phyloP scores from a whole-genome alignment of 257 asterid genomes.

The Nicotiana obtusifolia region DNA sequence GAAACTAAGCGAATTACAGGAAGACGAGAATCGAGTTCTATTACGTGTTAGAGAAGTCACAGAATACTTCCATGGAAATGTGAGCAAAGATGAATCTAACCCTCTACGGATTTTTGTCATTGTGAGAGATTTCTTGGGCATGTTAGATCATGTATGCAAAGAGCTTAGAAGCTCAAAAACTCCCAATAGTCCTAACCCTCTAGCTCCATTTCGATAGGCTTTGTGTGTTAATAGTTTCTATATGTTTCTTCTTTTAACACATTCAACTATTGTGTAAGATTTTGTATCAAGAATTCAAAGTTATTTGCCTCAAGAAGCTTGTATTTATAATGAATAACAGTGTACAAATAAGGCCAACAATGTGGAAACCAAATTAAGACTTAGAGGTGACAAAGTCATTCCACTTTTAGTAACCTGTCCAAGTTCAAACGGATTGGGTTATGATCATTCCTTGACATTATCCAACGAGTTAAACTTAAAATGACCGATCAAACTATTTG shows the following conservation, averaged over 20 bases:
- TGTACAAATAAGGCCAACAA: background rate
- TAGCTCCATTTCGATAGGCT: conserved; percentile 63
- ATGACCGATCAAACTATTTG: background rate
- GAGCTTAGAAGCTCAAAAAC: conserved; percentile 62
- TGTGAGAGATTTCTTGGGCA: conserved; percentile 80
- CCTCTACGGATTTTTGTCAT: conserved; percentile 78
- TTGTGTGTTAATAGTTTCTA: conserved; percentile 27
- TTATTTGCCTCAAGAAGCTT: background rate
- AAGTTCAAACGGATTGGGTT: background rate
- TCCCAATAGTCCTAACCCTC: conserved; percentile 46
- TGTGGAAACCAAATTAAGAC: background rate
- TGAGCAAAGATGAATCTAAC: conserved; percentile 76
- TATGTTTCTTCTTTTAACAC: background rate
- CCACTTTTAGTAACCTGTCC: background rate
- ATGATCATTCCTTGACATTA: background rate
- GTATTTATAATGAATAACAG: background rate
- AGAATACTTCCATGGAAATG: conserved; percentile 89
- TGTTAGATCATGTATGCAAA: conserved; percentile 85
- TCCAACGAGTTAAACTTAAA: background rate
- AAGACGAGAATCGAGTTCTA: conserved; percentile 62
- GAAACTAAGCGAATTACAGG: conserved; percentile 56
- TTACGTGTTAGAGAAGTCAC: conserved; percentile 68
- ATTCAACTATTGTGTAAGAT: background rate
- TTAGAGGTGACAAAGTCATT: background rate
- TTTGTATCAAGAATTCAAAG: background rate